Evolutionary conservation across 768 basidiomycete species (phyloP), one percentile per base, ranked within the genome.

Genomic region (Russula foetens): DNA sequence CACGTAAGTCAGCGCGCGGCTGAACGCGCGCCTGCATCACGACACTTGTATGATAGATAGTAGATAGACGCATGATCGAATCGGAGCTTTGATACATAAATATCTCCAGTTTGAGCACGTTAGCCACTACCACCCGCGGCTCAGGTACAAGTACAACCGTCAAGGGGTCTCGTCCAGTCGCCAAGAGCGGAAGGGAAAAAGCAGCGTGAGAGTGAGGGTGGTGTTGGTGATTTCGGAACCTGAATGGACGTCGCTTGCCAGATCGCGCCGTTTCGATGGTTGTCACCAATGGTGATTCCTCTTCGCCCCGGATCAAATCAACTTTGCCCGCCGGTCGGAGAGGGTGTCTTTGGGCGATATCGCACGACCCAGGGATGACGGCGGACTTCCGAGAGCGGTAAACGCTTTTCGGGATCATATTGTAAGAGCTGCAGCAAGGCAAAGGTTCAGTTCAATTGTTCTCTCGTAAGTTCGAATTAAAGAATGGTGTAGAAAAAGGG

Each of bases 341-440:
- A 53, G 9, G 59, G 46, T 6, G 23, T 74, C 67, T 62, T 66
- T 48, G 56, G 14, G 21, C 65, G 63, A 49, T 64, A 43, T 5
- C 63, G 56, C 15, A 61, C 71, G 4, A 66, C 33, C 79, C 81
- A 82, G 6, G 80, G 79, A 63, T 81, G 80, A 2, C 61, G 63
- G 21, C 75, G 67, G 23, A 80, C 80, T 15, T 79, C 74, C 7
- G 68, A 60, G 15, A 82, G 69, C 0, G 81, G 73, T 19, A 82
- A 60, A 26, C 81, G 73, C n/a, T 76, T 72, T 52, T 76, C 72
- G 0, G 80, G 59, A 14, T 67, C 58, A 63, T 71, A 84, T 71
- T 83, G 86, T 15, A 98, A 81, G 17, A 98, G 82, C 96, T 98
- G 65, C 31, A 17, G 65, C 28, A n/a, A 29, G 53, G 35, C 17